Conservation (phyloP, 2,329 filamentous ascomycete species). For the Ascochyta lentis region DNA sequence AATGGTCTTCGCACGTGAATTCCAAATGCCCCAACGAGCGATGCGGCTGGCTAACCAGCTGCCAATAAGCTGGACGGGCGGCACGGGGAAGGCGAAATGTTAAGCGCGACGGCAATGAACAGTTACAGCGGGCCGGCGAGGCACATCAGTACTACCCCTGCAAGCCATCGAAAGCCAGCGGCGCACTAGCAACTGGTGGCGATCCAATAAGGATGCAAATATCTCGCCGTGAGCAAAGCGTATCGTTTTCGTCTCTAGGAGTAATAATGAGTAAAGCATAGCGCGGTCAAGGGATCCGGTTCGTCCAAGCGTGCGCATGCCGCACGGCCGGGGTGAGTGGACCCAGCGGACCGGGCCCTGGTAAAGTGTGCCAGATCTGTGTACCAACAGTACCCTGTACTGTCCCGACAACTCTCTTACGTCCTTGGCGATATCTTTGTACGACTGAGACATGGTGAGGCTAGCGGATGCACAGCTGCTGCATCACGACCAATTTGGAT, state of each 20-base stretch:
- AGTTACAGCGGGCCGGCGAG: constrained; percentile 24
- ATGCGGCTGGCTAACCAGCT: constrained; percentile 1
- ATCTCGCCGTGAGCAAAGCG: constrained; percentile 21
- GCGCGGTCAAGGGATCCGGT: constrained; percentile 34
- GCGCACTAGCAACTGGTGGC: constrained; percentile 31
- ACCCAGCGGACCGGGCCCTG: constrained; percentile 40
- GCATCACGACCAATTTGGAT: constrained; percentile 36
- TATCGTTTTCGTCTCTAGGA: constrained; percentile 21
- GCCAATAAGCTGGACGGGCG: constrained; percentile 8
- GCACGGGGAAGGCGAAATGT: constrained; percentile 13
- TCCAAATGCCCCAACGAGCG: constrained; percentile 19
- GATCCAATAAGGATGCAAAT: constrained; percentile 27
- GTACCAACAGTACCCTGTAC: constrained; percentile 32
- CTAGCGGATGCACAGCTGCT: constrained; percentile 31
- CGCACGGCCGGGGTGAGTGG: constrained; percentile 22
- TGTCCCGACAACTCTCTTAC: constrained; percentile 33
- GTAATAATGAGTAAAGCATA: constrained; percentile 10
- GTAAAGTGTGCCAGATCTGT: constrained; percentile 35
- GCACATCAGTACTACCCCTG: constrained; percentile 25
- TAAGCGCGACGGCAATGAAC: constrained; percentile 16
- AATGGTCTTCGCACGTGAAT: constrained; percentile 2
- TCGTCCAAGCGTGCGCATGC: constrained; percentile 23
- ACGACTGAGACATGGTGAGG: constrained; percentile 33
- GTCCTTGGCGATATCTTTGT: constrained; percentile 48
- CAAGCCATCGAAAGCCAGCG: constrained; percentile 35